These are phyloP conservation scores for Climacium dendroides DNA, from an alignment of 225 moss, liverwort and hornwort genomes.

Conservation along the genomic window DNA sequence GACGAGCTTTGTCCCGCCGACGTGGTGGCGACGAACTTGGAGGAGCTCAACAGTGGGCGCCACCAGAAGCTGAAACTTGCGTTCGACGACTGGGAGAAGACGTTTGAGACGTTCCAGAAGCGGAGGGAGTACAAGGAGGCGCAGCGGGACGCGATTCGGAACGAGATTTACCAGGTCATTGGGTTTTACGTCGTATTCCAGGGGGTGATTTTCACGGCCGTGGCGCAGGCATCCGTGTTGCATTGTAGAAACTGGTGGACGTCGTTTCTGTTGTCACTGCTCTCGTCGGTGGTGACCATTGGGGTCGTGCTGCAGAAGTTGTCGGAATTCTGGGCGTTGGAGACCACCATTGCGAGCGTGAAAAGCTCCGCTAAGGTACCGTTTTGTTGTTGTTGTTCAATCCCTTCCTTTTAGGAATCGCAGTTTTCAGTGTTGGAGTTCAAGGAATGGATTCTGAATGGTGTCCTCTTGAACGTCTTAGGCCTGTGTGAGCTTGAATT, in stretches of 20 bases:
- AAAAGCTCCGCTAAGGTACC: conserved; percentile 10
- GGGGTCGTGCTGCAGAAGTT: conserved; percentile 30
- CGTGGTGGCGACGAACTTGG: conserved; percentile 9
- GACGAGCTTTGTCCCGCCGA: neutral
- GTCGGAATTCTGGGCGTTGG: conserved; percentile 7
- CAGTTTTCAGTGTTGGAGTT: neutral
- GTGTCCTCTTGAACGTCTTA: neutral
- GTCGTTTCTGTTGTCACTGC: conserved; percentile 15
- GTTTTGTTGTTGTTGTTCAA: neutral
- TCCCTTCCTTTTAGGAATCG: neutral
- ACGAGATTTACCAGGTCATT: conserved; percentile 42
- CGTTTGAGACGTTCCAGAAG: neutral
- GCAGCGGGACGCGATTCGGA: conserved; percentile 19
- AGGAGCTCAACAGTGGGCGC: conserved; percentile 8
- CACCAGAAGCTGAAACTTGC: conserved; percentile 18
- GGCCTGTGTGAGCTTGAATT: neutral
- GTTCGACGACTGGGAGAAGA: conserved; percentile 22
- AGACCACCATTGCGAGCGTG: conserved; percentile 21
- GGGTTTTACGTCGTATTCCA: conserved; percentile 41
- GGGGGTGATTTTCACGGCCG: conserved; percentile 37
- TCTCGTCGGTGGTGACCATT: conserved; percentile 18
- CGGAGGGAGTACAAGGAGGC: conserved; percentile 34
- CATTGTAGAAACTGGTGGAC: conserved; percentile 27
- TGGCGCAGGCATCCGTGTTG: conserved; percentile 22
- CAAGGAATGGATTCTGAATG: too few relatives aligned